Percentiles rank a stretch among this genome's conserved stretches.
phyloP scores from a whole-genome alignment of 2,329 filamentous ascomycete species.

The Ceratocystis alfenasii region DNA sequence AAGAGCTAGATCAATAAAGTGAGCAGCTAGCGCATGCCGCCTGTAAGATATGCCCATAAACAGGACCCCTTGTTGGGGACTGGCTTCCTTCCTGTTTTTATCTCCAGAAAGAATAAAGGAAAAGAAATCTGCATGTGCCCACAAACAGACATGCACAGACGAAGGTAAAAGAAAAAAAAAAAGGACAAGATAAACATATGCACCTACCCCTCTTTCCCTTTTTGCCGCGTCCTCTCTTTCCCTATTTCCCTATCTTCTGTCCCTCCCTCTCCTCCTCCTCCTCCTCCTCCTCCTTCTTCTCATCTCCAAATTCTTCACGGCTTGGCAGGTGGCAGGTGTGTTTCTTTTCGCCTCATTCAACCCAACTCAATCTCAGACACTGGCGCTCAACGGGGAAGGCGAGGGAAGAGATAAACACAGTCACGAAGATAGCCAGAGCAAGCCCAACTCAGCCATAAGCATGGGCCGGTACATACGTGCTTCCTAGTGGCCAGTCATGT shows the following conservation, averaged over 20 bases:
- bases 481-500: neutral
- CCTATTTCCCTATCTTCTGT: too few relatives aligned
- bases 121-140: neutral
- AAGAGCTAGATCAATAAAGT: too few relatives aligned
- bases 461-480: neutral
- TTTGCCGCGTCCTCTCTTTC: too few relatives aligned
- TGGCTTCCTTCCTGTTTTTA: too few relatives aligned
- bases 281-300: neutral
- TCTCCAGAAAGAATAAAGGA: neutral
- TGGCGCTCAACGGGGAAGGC: neutral
- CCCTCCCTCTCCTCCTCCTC: neutral
- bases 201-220: neutral
- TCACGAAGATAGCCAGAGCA: neutral
- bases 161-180: neutral
- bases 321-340: conserved; percentile 10
- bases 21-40: too few relatives aligned
- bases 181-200: neutral
- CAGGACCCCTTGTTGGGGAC: too few relatives aligned
- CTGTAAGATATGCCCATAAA: too few relatives aligned
- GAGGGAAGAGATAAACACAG: neutral
- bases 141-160: too few relatives aligned
- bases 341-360: conserved; percentile 4
- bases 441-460: neutral
- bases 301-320: conserved; percentile 8
- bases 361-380: neutral